Conservation (phyloP, 192 early-diverging fungal genomes). For the Entomortierella beljakovae region DNA sequence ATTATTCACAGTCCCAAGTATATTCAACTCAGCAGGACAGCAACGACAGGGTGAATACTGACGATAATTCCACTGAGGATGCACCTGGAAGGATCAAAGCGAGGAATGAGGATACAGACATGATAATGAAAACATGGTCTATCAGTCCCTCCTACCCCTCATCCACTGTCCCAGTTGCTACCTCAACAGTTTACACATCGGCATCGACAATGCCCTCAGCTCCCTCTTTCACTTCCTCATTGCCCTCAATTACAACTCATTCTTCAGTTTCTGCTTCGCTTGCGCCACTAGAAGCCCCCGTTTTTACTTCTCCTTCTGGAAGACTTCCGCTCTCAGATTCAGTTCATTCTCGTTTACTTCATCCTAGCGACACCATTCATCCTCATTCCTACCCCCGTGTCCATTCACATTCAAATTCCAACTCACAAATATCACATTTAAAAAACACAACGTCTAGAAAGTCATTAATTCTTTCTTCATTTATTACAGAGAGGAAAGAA, state of each 20-base stretch:
- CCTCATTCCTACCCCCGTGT: background rate
- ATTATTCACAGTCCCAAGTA: background rate
- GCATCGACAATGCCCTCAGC: slow-evolving; percentile 10
- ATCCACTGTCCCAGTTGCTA: background rate
- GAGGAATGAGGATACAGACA: background rate
- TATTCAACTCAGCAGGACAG: background rate
- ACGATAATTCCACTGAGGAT: background rate
- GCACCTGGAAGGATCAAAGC: background rate
- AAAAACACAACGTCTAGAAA: background rate
- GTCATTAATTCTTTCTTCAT: background rate
- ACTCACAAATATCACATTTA: background rate
- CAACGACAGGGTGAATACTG: background rate
- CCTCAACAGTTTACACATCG: background rate
- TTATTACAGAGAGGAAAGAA: background rate
- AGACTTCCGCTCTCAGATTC: background rate
- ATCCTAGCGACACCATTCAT: background rate
- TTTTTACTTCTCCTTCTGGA: background rate
- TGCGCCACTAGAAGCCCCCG: background rate
- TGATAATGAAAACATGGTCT: background rate
- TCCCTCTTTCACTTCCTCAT: background rate
- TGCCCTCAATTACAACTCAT: background rate
- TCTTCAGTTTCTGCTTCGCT: background rate
- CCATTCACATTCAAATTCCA: background rate
- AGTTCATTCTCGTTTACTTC: background rate
- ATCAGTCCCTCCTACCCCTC: background rate